These are phyloP conservation scores for Barbarea vulgaris DNA, from an alignment of 345 rosid genomes.

Conservation along the genomic window DNA sequence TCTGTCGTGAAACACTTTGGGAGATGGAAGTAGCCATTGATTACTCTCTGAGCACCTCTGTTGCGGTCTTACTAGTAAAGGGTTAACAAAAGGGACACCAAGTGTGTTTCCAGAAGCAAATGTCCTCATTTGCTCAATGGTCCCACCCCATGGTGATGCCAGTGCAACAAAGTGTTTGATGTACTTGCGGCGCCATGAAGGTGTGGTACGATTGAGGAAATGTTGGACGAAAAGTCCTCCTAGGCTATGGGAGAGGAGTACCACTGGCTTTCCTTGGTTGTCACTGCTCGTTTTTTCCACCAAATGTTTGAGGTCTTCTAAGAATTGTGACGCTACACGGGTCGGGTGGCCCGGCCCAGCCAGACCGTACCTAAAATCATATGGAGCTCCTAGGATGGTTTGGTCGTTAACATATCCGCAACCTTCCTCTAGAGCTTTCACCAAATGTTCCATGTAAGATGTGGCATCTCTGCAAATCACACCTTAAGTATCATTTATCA, in stretches of 20 bases:
- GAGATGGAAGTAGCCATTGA: constrained; percentile 79
- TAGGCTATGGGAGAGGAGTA: constrained; percentile 78
- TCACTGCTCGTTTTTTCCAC: constrained; percentile 59
- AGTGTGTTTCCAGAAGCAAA: constrained; percentile 72
- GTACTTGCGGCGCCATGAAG: constrained; percentile 62
- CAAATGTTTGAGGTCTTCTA: constrained; percentile 60
- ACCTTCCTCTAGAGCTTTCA: constrained; percentile 53
- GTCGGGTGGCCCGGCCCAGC: constrained; percentile 72
- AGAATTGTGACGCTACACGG: constrained; percentile 60
- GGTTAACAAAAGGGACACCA: constrained; percentile 79
- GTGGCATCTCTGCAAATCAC: constrained; percentile 41
- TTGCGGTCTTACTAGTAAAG: constrained; percentile 65
- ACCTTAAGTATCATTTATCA: neutral
- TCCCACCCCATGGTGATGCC: constrained; percentile 86
- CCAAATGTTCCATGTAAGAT: constrained; percentile 70
- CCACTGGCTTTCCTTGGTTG: constrained; percentile 71
- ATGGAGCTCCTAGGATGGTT: constrained; percentile 81
- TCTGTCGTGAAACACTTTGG: constrained; percentile 46
- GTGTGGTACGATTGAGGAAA: constrained; percentile 62
- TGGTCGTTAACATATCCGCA: constrained; percentile 63
- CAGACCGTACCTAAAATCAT: constrained; percentile 84
- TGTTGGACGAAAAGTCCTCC: constrained; percentile 79
- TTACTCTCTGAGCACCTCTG: constrained; percentile 85
- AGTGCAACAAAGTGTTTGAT: constrained; percentile 79
- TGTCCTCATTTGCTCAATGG: constrained; percentile 62